phyloP scores from a whole-genome alignment of 2,329 filamentous ascomycete species.

The Nannizzia gypsea region DNA sequence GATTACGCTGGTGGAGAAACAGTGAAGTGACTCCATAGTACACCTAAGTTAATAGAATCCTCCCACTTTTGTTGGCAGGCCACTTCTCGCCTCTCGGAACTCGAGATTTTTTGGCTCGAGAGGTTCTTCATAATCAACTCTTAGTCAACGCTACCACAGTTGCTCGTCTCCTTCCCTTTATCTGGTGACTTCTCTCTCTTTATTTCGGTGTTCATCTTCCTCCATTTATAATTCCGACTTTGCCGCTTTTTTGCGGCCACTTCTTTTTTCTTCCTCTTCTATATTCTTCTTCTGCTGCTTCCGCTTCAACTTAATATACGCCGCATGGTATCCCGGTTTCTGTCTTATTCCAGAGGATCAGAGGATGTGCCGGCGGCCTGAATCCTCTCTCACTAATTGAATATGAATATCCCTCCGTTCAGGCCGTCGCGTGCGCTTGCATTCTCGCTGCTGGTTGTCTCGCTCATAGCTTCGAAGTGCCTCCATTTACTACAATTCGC shows the following conservation, averaged over 20 bases:
- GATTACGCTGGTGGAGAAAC: not conserved
- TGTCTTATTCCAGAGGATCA: not conserved
- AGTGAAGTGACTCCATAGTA: not conserved
- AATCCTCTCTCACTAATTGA: not conserved
- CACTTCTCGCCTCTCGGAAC: not conserved
- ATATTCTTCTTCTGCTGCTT: not conserved
- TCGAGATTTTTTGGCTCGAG: not conserved
- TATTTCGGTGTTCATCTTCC: no score
- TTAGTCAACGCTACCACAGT: not conserved
- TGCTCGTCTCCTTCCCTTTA: not conserved
- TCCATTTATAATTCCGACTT: no score
- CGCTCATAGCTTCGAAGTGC: conserved; percentile 19
- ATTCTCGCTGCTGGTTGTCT: conserved; percentile 20
- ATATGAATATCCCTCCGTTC: conserved; percentile 18
- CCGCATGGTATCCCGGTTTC: not conserved
- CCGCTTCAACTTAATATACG: not conserved
- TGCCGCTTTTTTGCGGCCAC: not conserved
- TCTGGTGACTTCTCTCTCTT: no score
- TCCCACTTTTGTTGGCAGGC: not conserved
- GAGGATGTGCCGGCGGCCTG: conserved; percentile 8
- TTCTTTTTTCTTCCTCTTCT: not conserved
- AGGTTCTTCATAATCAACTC: not conserved
- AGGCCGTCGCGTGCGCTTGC: conserved; percentile 18
- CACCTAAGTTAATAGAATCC: no score
- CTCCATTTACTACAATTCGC: conserved; percentile 21